These are phyloP conservation scores for Boletus subparvulus DNA, from an alignment of 768 basidiomycete species.

Conservation along the genomic window DNA sequence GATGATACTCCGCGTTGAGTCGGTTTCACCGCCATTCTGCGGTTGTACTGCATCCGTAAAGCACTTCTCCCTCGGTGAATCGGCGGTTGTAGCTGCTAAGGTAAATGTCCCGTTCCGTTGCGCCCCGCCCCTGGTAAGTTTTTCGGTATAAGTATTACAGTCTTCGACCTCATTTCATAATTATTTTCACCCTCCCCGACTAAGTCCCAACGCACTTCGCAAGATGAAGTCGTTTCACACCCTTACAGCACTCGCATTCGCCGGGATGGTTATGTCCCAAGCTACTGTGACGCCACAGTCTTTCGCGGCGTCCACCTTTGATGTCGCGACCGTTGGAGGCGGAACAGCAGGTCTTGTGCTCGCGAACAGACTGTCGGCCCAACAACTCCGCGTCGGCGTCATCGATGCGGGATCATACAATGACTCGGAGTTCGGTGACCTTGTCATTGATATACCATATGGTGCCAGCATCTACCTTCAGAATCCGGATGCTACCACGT, in stretches of 20 bases:
- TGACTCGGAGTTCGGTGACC: not conserved
- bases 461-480: not conserved
- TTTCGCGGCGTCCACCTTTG: not conserved
- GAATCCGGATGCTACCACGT: not conserved
- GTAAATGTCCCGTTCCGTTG: no score
- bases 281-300: not conserved
- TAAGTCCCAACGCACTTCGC: not conserved
- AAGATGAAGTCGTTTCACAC: not conserved
- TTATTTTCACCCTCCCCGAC: not conserved
- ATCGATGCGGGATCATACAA: not conserved
- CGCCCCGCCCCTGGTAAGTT: no score
- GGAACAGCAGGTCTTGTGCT: not conserved
- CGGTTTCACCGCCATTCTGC: not conserved
- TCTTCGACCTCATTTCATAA: no score
- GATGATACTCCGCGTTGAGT: not conserved
- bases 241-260: not conserved
- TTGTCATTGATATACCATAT: not conserved
- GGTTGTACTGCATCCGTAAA: no score
- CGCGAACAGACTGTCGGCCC: not conserved
- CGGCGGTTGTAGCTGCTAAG: no score
- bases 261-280: not conserved
- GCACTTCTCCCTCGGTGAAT: no score
- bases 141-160: no score
- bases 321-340: not conserved
- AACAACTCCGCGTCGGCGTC: not conserved